A percentile compares a stretch with the other conserved stretches of the same genome.
Evolutionary conservation across 2,329 filamentous ascomycete genomes (phyloP).

Genomic region (Paecilomyces niveus): DNA sequence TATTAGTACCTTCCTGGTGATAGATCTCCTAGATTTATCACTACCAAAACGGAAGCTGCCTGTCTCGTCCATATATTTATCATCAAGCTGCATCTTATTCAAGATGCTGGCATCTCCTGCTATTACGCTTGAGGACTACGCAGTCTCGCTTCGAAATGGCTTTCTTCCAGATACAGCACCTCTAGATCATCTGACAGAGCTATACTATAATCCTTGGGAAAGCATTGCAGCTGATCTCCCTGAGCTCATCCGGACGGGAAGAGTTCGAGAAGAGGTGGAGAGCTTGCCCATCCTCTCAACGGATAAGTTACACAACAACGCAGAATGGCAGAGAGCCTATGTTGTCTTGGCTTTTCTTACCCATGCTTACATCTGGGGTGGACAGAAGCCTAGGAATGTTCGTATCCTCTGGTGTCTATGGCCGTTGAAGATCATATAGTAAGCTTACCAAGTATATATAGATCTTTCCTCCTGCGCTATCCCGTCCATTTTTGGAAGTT

Average conservation of each 20-base stretch:
- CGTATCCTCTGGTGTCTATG: neutral
- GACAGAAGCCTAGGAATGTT: constrained; percentile 62
- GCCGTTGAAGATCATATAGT: neutral
- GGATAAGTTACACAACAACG: constrained; percentile 64
- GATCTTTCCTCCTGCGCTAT: constrained; percentile 29
- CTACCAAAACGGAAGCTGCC: too few species aligned
- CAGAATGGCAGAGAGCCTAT: constrained; percentile 84
- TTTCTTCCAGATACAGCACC: constrained; percentile 76
- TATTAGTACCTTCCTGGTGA: neutral
- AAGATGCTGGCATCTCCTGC: constrained; percentile 9
- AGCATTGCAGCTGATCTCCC: constrained; percentile 47
- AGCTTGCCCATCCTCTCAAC: constrained; percentile 72
- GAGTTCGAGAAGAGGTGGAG: constrained; percentile 68
- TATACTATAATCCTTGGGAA: constrained; percentile 80
- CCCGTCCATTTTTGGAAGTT: constrained; percentile 30
- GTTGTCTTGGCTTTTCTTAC: constrained; percentile 66
- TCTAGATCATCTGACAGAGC: constrained; percentile 65
- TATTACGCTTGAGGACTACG: constrained; percentile 59
- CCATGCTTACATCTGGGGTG: constrained; percentile 82
- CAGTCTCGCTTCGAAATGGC: constrained; percentile 53
- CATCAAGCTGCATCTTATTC: neutral
- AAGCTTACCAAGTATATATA: constrained; percentile 9
- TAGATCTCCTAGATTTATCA: neutral
- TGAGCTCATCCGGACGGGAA: constrained; percentile 56
- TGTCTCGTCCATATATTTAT: neutral